These are phyloP conservation scores for Aspergillus quadrilineatus DNA, from an alignment of 2,329 filamentous ascomycete genomes.

Conservation along the genomic window DNA sequence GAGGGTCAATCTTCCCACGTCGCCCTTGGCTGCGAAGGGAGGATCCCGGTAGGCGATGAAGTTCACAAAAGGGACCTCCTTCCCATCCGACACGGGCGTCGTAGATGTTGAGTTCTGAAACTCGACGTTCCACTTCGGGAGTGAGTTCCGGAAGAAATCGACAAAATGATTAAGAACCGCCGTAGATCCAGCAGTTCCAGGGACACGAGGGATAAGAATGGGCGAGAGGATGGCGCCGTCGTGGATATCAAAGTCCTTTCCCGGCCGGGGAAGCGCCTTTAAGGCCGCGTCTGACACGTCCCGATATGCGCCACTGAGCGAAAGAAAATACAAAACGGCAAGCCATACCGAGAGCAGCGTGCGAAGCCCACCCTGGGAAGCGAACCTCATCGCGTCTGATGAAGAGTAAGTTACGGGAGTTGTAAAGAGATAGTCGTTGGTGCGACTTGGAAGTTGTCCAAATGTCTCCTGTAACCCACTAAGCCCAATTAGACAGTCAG, in stretches of 20 bases:
- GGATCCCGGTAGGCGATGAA: conserved; percentile 85
- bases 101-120: conserved; percentile 85
- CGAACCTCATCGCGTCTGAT: conserved; percentile 26
- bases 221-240: conserved; percentile 76
- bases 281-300: conserved; percentile 73
- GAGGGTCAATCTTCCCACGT: conserved; percentile 77
- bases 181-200: conserved; percentile 74
- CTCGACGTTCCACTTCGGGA: conserved; percentile 76
- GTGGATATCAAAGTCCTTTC: conserved; percentile 74
- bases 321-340: conserved; percentile 24
- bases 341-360: conserved; percentile 29
- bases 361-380: conserved; percentile 29
- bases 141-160: conserved; percentile 70
- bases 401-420: background rate
- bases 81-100: conserved; percentile 71
- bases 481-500: conserved; percentile 6
- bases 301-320: conserved; percentile 50
- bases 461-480: conserved; percentile 1
- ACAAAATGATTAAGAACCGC: conserved; percentile 78
- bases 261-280: conserved; percentile 67
- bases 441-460: background rate
- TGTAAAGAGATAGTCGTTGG: background rate
- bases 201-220: conserved; percentile 83
- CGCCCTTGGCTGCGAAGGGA: conserved; percentile 71
- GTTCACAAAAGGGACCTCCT: conserved; percentile 78